Evolutionary conservation across 1,284 basidiomycete genomes (phyloP), one percentile per base, ranked within the genome.

Genomic region (Taiwanofungus camphoratus): DNA sequence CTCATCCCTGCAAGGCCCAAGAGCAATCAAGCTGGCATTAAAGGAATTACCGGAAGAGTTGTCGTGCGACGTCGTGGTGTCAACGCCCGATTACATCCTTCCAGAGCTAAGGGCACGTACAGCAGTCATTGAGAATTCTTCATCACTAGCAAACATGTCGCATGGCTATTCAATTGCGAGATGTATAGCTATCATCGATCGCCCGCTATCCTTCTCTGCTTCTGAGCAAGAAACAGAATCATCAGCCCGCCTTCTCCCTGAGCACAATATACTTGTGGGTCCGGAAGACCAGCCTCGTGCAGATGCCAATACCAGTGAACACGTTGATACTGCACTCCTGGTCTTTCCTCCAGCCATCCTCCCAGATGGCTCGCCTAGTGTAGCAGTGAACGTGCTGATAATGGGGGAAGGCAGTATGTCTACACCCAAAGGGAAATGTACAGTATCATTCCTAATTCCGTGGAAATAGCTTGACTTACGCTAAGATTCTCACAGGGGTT

Each of bases 381-480:
- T 67, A 5, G 72, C 85, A 1, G 89, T 85, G 2, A 81, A 82
- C 37, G 82, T 74, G 0, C 65, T 94, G 38, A 66, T 91, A 39
- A 84, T 86, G 31, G 95, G 94, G 5, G 81, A 89, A 57, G 87
- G 83, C 7, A 92, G 87, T 1, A 78, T 94, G 65, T 86, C 88
- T 6, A 80, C 90, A 43, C 95, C 95, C 0, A 68, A 75, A 41
- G 89, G 83, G 2, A 86, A 87, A 75, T 88, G 92, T 92, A 61
- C n/a, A n/a, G n/a, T 59, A 79, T 61, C 29, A 31, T 30, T 22
- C 9, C 3, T 18, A 3, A 37, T 40, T 45, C 16, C 39, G n/a
- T 34, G n/a, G 16, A 6, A 31, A 19, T 41, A 18, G 3, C 19
- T 30, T 19, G 24, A 26, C 36, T 20, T 29, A 37, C 43, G 21